Evolutionary conservation across 306 rosid species (phyloP).

Genomic region (Quercus alba): DNA sequence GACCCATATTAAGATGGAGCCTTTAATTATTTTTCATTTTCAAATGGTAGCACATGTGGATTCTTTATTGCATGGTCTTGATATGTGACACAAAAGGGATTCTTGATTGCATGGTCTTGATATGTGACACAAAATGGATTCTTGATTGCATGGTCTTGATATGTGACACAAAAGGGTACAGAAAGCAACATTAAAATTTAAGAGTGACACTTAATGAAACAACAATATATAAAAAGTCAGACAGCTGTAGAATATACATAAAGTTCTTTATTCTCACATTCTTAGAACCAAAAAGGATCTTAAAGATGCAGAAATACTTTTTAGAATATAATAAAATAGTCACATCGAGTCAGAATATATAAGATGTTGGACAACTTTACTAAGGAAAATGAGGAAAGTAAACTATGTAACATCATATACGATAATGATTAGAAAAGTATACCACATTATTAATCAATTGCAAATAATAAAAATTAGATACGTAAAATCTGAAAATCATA

Average conservation of each 20-base stretch:
- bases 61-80: neutral
- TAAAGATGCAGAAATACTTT: neutral
- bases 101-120: neutral
- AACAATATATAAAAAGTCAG: neutral
- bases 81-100: neutral
- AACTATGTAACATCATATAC: neutral
- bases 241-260: neutral
- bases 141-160: neutral
- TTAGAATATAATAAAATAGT: neutral
- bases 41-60: neutral
- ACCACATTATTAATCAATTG: neutral
- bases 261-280: neutral
- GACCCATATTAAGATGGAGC: neutral
- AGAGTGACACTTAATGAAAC: neutral
- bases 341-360: neutral
- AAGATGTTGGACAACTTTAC: neutral
- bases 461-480: constrained; percentile 8
- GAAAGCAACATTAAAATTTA: neutral
- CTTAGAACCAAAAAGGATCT: neutral
- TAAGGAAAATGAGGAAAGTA: neutral
- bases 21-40: neutral
- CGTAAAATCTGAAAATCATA: neutral
- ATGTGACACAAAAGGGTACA: neutral
- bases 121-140: neutral
- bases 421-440: neutral